These are phyloP conservation scores for Yamadazyma dendronema DNA, from an alignment of 1,139 yeast species.

Conservation along the genomic window DNA sequence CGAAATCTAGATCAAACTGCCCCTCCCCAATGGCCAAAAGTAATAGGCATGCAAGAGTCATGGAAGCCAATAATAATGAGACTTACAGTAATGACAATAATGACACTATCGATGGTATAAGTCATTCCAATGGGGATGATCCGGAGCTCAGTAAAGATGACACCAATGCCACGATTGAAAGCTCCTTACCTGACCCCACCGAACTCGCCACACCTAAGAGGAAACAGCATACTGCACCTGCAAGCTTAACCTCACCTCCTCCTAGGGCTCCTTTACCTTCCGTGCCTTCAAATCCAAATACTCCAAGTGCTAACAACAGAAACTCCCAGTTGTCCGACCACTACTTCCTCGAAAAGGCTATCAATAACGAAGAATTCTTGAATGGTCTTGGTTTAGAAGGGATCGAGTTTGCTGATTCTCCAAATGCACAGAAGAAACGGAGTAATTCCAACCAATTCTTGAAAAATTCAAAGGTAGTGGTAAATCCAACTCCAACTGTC, in stretches of 20 bases:
- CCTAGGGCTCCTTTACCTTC: slow-evolving; percentile 33
- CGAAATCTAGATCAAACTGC: slow-evolving; percentile 24
- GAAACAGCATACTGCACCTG: slow-evolving; percentile 8
- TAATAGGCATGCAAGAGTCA: slow-evolving; percentile 48
- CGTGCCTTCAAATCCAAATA: slow-evolving; percentile 15
- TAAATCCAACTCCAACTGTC: slow-evolving; percentile 31
- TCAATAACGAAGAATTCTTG: slow-evolving; percentile 22
- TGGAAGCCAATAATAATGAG: slow-evolving; percentile 37
- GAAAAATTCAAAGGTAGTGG: slow-evolving; percentile 12
- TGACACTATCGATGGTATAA: slow-evolving; percentile 4
- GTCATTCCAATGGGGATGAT: slow-evolving; percentile 4
- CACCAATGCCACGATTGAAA: slow-evolving; percentile 7
- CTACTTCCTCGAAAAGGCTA: slow-evolving; percentile 15
- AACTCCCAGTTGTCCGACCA: slow-evolving; percentile 14
- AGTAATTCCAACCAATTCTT: slow-evolving; percentile 5
- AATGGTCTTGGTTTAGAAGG: slow-evolving; percentile 45
- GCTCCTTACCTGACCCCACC: slow-evolving; percentile 11
- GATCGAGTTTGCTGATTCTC: slow-evolving; percentile 22
- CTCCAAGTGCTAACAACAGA: slow-evolving; percentile 18
- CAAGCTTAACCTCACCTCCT: slow-evolving; percentile 29
- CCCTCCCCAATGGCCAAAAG: slow-evolving; percentile 46
- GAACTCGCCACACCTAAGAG: slow-evolving; percentile 20
- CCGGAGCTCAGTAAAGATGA: slow-evolving; percentile 1
- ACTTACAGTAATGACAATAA: slow-evolving; percentile 8
- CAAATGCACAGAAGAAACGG: slow-evolving; percentile 10